Base-by-base conservation (phyloP, 768 basidiomycete genomes). In the Auriscalpium vulgare region DNA sequence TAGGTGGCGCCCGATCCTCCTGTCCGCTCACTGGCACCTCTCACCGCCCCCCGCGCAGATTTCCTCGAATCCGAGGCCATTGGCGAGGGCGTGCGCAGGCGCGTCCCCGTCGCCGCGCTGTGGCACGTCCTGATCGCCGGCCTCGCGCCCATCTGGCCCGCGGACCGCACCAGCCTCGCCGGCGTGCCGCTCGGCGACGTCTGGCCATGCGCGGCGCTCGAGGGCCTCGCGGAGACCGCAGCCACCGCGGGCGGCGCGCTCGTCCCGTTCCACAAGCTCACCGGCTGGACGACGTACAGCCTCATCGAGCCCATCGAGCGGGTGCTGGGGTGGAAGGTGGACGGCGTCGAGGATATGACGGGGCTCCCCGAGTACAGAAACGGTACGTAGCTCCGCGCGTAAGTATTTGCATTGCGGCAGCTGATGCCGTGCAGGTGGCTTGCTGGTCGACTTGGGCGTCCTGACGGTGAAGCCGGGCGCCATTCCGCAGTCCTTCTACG, bases 351-450 rank as follows among this genome's bases (percentile, higher is more conserved):
- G 63, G 84, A 88, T 62, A 81, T 94, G 81, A 97, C 94, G 0
- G 95, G 95, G 2, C 71, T 97, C 36, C 94, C 95, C 0, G 95
- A 98, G 71, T 98, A 98, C 70, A 82, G 95, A 45, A 97, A 97
- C 61, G 95, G 92, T 85, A 50, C 46, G 55, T 56, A 40, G n/a
- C 54, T 49, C 55, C 40, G 34, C 51, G 59, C 34, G 16, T 35
- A 34, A 53, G n/a, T n/a, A 60, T 47, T 45, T 40, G 14, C 16
- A 58, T 51, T 62, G 53, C 29, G 29, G 29, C 29, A 29, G 29
- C 29, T 29, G 29, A 29, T 29, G 5, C 5, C 29, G 29, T 7
- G 29, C 58, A 91, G 91, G 95, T 21, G 95, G 95, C 7, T 78
- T 99, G 2, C 74, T 97, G 23, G 70, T 97, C 47, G 95, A 99